These are phyloP conservation scores for Ascochyta lentis DNA, from an alignment of 2,329 filamentous ascomycete species.

Conservation along the genomic window DNA sequence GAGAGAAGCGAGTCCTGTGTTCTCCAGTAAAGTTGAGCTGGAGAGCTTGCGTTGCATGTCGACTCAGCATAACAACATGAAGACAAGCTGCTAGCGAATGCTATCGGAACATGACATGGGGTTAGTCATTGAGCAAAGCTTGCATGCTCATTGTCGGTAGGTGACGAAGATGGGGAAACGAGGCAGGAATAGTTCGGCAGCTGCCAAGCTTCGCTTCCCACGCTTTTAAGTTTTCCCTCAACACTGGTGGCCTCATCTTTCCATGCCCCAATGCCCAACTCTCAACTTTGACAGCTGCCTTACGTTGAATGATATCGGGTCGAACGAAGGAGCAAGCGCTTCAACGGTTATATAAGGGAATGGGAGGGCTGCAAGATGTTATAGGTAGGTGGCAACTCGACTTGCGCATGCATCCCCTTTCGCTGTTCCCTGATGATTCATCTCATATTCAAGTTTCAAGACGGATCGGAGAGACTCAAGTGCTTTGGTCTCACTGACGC, in stretches of 20 bases:
- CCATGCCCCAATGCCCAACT: neutral
- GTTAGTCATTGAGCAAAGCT: too few species aligned
- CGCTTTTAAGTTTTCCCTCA: neutral
- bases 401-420: neutral
- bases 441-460: constrained; percentile 42
- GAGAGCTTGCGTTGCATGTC: too few species aligned
- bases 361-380: neutral
- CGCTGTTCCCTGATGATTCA: constrained; percentile 30
- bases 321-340: neutral
- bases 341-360: neutral
- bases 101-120: too few species aligned
- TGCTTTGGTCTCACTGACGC: constrained; percentile 37
- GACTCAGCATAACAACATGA: too few species aligned
- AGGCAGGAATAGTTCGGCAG: neutral
- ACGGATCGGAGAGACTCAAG: constrained; percentile 45
- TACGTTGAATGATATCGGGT: neutral
- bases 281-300: neutral
- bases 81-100: too few species aligned
- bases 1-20: too few species aligned
- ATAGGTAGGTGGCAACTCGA: neutral
- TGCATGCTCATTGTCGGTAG: too few species aligned
- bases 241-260: constrained; percentile 4
- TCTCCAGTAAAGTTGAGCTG: too few species aligned
- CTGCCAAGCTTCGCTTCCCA: constrained; percentile 14
- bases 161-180: neutral